Evolutionary conservation across 768 basidiomycete species (phyloP).

Genomic region (Serendipita sp.): DNA sequence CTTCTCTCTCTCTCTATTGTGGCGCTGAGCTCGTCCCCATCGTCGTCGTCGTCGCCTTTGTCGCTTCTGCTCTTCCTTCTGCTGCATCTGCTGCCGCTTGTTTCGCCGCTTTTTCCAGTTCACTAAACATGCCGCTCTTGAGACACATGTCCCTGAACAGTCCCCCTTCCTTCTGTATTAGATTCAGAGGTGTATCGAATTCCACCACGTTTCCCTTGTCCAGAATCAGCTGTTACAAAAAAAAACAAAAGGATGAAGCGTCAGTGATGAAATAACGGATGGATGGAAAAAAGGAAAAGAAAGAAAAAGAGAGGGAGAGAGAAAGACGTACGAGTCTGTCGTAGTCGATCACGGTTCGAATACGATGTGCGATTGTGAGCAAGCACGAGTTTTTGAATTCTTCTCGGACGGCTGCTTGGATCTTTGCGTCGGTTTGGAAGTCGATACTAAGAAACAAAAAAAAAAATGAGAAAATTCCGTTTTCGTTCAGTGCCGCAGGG

Average conservation of each 20-base stretch:
- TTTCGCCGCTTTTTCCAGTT: slow-evolving; percentile 43
- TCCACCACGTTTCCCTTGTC: slow-evolving; percentile 28
- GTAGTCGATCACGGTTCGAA: slow-evolving; percentile 68
- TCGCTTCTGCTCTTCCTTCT: not conserved
- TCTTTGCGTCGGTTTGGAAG: slow-evolving; percentile 2
- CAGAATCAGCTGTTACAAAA: slow-evolving; percentile 10
- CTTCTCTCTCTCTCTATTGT: not conserved
- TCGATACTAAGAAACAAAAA: not conserved
- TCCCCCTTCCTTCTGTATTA: slow-evolving; percentile 30
- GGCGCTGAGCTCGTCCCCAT: no score
- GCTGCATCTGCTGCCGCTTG: not conserved
- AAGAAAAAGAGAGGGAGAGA: slow-evolving; percentile 29
- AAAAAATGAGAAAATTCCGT: not conserved
- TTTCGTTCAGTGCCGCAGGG: not conserved
- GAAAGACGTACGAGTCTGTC: slow-evolving; percentile 49
- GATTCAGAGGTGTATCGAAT: slow-evolving; percentile 35
- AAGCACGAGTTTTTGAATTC: slow-evolving; percentile 6
- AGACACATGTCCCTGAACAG: slow-evolving; percentile 54
- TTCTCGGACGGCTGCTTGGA: slow-evolving; percentile 7
- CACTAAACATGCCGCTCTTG: slow-evolving; percentile 47
- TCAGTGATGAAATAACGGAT: not conserved
- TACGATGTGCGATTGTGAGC: slow-evolving; percentile 47
- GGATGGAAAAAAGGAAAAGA: slow-evolving; percentile 13
- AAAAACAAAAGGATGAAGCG: not conserved
- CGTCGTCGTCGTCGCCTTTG: not conserved